These are phyloP conservation scores for Pterocarpus santalinus DNA, from an alignment of 306 rosid species.

Conservation along the genomic window DNA sequence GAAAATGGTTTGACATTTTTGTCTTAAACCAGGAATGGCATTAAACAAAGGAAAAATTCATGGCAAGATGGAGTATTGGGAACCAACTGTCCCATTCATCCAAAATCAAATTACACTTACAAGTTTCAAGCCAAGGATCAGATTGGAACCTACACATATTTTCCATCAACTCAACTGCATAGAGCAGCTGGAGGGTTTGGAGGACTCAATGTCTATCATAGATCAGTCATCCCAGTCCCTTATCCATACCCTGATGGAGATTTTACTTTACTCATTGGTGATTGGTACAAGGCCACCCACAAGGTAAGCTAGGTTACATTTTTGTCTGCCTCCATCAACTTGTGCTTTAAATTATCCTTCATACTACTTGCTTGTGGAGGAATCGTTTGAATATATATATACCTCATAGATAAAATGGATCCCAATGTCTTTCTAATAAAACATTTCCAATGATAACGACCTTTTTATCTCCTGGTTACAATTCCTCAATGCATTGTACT, in stretches of 20 bases:
- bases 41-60: conserved; percentile 97
- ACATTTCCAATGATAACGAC: not conserved
- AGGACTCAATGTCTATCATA: conserved; percentile 77
- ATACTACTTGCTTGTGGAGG: not conserved
- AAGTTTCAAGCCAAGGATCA: conserved; percentile 92
- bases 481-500: not conserved
- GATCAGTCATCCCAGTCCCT: conserved; percentile 83
- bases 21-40: conserved; percentile 77
- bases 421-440: not conserved
- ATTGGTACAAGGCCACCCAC: conserved; percentile 85
- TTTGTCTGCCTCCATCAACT: conserved; percentile 9
- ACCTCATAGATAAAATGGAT: not conserved
- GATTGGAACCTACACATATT: conserved; percentile 86
- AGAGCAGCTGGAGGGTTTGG: conserved; percentile 96
- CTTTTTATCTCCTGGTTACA: not conserved
- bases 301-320: conserved; percentile 56
- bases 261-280: conserved; percentile 88
- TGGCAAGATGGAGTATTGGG: conserved; percentile 99
- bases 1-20: conserved; percentile 35
- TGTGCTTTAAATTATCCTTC: conserved; percentile 13
- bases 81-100: conserved; percentile 88
- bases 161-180: conserved; percentile 88
- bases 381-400: conserved; percentile 1
- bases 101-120: conserved; percentile 92
- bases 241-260: conserved; percentile 85